Base-by-base conservation (phyloP, 202 grass and related monocot species). In the Musa balbisiana region DNA sequence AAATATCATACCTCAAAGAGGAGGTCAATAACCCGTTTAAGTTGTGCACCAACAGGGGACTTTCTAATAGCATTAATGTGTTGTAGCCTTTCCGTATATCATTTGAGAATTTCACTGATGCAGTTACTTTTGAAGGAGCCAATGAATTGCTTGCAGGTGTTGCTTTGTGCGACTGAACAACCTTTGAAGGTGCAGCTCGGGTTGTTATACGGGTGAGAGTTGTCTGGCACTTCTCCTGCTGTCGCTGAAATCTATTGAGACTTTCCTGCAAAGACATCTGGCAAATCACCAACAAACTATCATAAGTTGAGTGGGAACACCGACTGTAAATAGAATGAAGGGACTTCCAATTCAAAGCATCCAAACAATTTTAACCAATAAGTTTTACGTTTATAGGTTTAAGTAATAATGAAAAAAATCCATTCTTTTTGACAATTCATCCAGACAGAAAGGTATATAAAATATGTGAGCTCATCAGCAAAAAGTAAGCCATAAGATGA, bases 231-330 rank as follows among this genome's bases (percentile, higher is more conserved):
- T 82, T 92, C 82, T 88, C 84, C 80, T 92, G 89, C 62, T 87
- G 90, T 50, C 85, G 85, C 62, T 87, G 92, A 81, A 96, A 96
- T 82, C 85, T 92, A 55, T 88, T 84, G 27, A 90, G 82, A 51
- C 84, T 82, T 43, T 89, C 87, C 73, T 92, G 87, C 51, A 96
- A 79, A 72, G 83, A 84, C 92, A 96, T 96, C 92, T 92, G 85
- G 24, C 70, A 76, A 83, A 27, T 74, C 15, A 13, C 52, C 22
- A 56, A 27, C 16, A 21, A 62, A 62, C 11, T 29, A 56, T 17
- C 24, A 58, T 33, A 1, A 21, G 17, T 52, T 43, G 33, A 43
- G 5, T 6, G 4, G 17, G 11, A 70, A 70, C 19, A 51, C 17
- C 21, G 50, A 3, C 67, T 70, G 43, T 21, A 51, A 10, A 11